A percentile compares a stretch with the other conserved stretches of the same genome.
Evolutionary conservation across 495 filamentous ascomycete species (phyloP).

Genomic region (Podospora anserina): DNA sequence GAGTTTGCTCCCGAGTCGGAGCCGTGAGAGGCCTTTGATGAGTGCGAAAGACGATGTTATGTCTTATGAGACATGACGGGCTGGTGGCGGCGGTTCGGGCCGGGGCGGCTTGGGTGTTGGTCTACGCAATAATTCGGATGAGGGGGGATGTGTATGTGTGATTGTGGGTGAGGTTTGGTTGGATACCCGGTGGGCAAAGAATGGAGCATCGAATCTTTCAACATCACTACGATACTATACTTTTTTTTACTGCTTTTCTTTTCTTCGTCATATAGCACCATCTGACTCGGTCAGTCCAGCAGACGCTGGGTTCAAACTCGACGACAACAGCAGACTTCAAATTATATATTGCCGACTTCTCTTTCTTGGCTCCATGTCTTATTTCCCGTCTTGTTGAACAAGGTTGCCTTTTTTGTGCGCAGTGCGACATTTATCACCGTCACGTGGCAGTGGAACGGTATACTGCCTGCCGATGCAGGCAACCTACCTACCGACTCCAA

Average conservation of each 20-base stretch:
- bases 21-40: neutral
- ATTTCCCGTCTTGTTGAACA: neutral
- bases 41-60: neutral
- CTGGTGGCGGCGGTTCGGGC: neutral
- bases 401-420: neutral
- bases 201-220: neutral
- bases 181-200: slow-evolving; percentile 2
- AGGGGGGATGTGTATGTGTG: neutral
- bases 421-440: neutral
- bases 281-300: neutral
- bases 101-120: too few species aligned
- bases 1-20: neutral
- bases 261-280: neutral
- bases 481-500: neutral
- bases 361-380: neutral
- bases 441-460: neutral
- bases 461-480: neutral
- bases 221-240: neutral
- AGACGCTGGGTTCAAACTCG: neutral
- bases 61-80: neutral
- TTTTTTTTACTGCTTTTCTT: slow-evolving; percentile 3
- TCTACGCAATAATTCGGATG: neutral
- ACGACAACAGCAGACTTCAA: neutral
- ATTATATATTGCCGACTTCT: neutral
- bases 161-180: neutral